Evolutionary conservation across 352 stramenopile species (phyloP).

Genomic region (Paralagenidium karlingii): DNA sequence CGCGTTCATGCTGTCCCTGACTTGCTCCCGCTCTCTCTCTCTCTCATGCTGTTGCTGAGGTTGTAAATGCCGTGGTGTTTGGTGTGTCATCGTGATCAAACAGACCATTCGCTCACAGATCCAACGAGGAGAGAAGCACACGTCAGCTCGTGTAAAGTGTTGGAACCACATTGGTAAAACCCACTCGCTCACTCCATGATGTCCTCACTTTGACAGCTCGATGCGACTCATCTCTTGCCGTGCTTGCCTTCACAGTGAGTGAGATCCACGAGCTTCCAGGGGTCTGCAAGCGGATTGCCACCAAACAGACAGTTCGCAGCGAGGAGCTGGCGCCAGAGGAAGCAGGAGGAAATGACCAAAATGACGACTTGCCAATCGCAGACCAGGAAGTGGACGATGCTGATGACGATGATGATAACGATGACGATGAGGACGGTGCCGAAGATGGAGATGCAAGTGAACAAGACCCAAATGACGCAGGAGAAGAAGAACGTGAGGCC

Average conservation of each 20-base stretch:
- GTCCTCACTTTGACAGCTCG: too few species aligned
- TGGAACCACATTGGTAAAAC: slow-evolving; percentile 73
- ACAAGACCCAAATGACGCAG: background rate
- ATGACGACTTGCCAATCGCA: too few species aligned
- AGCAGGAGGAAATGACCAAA: too few species aligned
- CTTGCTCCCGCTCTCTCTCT: background rate
- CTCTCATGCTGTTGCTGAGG: background rate
- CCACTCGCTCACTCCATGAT: too few species aligned
- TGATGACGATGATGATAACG: too few species aligned
- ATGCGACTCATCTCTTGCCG: too few species aligned
- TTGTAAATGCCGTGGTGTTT: background rate
- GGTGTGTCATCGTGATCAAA: background rate
- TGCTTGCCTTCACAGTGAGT: too few species aligned
- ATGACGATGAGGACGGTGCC: slow-evolving; percentile 11
- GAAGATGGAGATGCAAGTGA: slow-evolving; percentile 7
- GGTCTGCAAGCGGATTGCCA: too few species aligned
- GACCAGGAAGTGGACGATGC: too few species aligned
- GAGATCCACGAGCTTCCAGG: too few species aligned
- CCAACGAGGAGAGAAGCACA: slow-evolving; percentile 55
- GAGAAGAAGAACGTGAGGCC: background rate
- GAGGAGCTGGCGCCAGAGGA: too few species aligned
- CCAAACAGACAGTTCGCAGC: too few species aligned
- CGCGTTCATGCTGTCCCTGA: background rate
- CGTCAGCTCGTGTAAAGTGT: slow-evolving; percentile 48
- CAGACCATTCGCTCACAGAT: slow-evolving; percentile 62